These are phyloP conservation scores for Coprinopsis marcescibilis DNA, from an alignment of 768 basidiomycete species.

Conservation along the genomic window DNA sequence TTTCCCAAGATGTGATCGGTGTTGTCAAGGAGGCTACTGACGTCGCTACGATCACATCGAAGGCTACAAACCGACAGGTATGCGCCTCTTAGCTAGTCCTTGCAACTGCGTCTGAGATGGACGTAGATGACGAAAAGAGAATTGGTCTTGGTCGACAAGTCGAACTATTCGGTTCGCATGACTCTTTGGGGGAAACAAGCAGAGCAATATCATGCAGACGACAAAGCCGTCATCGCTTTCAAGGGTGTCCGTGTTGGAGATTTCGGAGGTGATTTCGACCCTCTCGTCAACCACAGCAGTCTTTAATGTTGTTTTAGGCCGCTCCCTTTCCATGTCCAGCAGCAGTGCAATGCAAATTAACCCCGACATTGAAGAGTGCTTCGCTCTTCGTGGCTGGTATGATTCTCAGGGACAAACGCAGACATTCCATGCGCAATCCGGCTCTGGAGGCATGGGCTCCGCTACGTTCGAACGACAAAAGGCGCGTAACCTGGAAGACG, in stretches of 20 bases:
- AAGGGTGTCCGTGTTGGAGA: slow-evolving; percentile 93
- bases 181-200: slow-evolving; percentile 98
- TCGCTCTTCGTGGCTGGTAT: slow-evolving; percentile 87
- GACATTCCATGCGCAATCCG: slow-evolving; percentile 70
- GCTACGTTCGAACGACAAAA: slow-evolving; percentile 62
- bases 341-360: slow-evolving; percentile 78
- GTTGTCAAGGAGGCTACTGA: slow-evolving; percentile 76
- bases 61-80: slow-evolving; percentile 66
- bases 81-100: slow-evolving; percentile 13
- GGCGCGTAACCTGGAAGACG: slow-evolving; percentile 65
- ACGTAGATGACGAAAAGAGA: slow-evolving; percentile 83
- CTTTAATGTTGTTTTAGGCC: slow-evolving; percentile 39
- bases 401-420: slow-evolving; percentile 60
- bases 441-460: slow-evolving; percentile 29
- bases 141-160: slow-evolving; percentile 79
- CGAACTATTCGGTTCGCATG: slow-evolving; percentile 69
- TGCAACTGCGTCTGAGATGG: not conserved
- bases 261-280: slow-evolving; percentile 25
- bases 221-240: slow-evolving; percentile 79
- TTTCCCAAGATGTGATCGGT: slow-evolving; percentile 72
- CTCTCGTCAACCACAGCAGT: slow-evolving; percentile 35
- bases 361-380: slow-evolving; percentile 90
- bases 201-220: slow-evolving; percentile 59
- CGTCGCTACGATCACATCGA: slow-evolving; percentile 66
- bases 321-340: slow-evolving; percentile 79